Percentiles rank a stretch among this genome's conserved stretches.
Evolutionary conservation across 805 yeast species (phyloP).

Genomic region (Ogataea degrootiae): DNA sequence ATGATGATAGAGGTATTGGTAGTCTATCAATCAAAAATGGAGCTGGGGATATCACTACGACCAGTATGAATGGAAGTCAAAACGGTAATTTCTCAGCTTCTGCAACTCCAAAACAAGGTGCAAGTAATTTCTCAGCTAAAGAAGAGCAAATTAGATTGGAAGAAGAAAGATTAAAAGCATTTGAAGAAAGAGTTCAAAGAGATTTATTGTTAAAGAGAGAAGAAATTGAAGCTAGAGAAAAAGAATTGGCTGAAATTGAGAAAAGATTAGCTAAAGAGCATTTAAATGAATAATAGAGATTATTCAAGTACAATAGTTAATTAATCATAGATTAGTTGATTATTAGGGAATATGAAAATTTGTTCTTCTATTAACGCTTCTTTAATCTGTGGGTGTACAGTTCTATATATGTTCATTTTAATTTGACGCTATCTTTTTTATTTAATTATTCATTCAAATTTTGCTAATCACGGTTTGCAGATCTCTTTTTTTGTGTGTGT

Average conservation of each 20-base stretch:
- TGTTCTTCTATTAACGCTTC: too few species aligned
- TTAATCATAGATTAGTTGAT: too few species aligned
- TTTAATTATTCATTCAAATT: too few species aligned
- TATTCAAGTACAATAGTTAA: neutral
- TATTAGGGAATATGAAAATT: too few species aligned
- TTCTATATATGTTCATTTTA: too few species aligned
- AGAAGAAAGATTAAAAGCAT: slow-evolving; percentile 81
- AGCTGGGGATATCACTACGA: neutral
- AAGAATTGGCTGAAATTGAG: slow-evolving; percentile 76
- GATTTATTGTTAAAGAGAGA: slow-evolving; percentile 76
- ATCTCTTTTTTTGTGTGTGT: too few species aligned
- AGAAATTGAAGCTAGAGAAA: slow-evolving; percentile 79
- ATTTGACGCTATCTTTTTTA: too few species aligned
- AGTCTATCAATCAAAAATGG: neutral
- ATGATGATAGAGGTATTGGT: slow-evolving; percentile 3
- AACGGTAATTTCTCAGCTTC: slow-evolving; percentile 1
- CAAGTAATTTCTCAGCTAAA: slow-evolving; percentile 32
- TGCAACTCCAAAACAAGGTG: neutral
- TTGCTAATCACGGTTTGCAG: too few species aligned
- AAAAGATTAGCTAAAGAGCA: slow-evolving; percentile 32
- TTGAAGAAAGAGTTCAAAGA: slow-evolving; percentile 85
- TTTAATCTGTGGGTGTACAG: too few species aligned
- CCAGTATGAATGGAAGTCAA: neutral
- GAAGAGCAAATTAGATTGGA: slow-evolving; percentile 88
- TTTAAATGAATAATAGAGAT: neutral